These are phyloP conservation scores for Excoecaria cochinchinensis DNA, from an alignment of 345 rosid genomes.

Conservation along the genomic window DNA sequence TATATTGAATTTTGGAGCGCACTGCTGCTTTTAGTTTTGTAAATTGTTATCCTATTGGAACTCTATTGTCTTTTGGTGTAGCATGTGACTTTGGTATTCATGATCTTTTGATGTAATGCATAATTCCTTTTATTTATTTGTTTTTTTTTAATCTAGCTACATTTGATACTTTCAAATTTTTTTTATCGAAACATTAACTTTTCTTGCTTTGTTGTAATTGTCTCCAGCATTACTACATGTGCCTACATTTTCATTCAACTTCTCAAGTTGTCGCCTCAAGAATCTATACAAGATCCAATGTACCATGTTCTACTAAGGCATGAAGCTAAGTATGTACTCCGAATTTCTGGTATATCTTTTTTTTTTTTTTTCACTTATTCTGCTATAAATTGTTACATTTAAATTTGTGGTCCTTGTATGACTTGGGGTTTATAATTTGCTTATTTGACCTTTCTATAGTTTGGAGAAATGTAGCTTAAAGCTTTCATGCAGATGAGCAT, in stretches of 20 bases:
- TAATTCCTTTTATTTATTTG: not conserved
- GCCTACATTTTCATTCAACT: constrained; percentile 67
- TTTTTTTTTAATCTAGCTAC: not conserved
- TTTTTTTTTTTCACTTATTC: not conserved
- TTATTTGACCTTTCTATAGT: not conserved
- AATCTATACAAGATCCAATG: constrained; percentile 65
- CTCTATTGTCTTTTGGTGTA: not conserved
- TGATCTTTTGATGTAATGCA: not conserved
- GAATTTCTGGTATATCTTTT: constrained; percentile 12
- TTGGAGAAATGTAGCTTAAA: not conserved
- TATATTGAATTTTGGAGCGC: not conserved
- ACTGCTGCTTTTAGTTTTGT: not conserved
- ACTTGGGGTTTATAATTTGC: not conserved
- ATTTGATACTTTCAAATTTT: not conserved
- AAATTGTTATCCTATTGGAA: not conserved
- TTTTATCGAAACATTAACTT: not conserved
- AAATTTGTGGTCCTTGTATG: not conserved
- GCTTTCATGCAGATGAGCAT: not conserved
- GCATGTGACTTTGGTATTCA: not conserved
- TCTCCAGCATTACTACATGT: constrained; percentile 53
- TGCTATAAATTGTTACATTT: not conserved
- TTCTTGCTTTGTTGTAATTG: not conserved
- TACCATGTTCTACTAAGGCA: constrained; percentile 55
- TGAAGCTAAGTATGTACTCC: constrained; percentile 47
- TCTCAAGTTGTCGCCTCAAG: constrained; percentile 61